Evolutionary conservation across 768 basidiomycete species (phyloP).

Genomic region (Serendipita indica): DNA sequence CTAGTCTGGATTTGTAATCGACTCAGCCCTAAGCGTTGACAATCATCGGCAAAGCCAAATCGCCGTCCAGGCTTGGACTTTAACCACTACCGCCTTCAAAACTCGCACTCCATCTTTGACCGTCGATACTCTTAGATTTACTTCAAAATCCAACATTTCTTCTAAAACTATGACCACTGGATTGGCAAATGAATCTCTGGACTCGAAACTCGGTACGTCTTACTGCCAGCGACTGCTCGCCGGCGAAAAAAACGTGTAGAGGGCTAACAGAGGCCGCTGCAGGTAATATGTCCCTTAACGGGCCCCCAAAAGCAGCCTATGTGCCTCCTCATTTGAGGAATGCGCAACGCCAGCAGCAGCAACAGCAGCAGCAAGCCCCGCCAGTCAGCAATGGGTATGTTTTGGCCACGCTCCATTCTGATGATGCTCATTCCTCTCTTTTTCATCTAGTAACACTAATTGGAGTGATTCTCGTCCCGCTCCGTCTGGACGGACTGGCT

Average conservation of each 20-base stretch:
- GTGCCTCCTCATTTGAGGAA: constrained; percentile 80
- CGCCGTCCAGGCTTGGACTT: too few relatives aligned
- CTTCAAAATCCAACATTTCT: constrained; percentile 7
- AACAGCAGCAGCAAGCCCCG: constrained; percentile 29
- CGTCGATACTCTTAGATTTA: too few relatives aligned
- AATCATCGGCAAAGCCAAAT: too few relatives aligned
- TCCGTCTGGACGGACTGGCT: constrained; percentile 23
- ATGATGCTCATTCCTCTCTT: background rate
- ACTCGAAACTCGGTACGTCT: constrained; percentile 7
- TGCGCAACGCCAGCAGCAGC: constrained; percentile 60
- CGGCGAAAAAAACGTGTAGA: background rate
- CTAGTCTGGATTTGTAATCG: too few relatives aligned
- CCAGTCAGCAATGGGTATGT: constrained; percentile 36
- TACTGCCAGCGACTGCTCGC: too few relatives aligned
- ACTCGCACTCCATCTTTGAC: too few relatives aligned
- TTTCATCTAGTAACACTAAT: constrained; percentile 17
- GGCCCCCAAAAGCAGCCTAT: constrained; percentile 51
- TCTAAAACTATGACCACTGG: constrained; percentile 10
- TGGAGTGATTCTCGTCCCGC: background rate
- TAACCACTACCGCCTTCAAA: too few relatives aligned
- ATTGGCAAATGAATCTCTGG: constrained; percentile 8
- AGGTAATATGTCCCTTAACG: constrained; percentile 10
- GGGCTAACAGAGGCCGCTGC: background rate
- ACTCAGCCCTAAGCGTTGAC: too few relatives aligned
- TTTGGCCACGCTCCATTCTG: background rate